Percentiles rank a stretch among this genome's conserved stretches.
These are phyloP conservation scores for Eimeria sp. DNA, from an alignment of 169 alveolate species.

Conservation along the genomic window DNA sequence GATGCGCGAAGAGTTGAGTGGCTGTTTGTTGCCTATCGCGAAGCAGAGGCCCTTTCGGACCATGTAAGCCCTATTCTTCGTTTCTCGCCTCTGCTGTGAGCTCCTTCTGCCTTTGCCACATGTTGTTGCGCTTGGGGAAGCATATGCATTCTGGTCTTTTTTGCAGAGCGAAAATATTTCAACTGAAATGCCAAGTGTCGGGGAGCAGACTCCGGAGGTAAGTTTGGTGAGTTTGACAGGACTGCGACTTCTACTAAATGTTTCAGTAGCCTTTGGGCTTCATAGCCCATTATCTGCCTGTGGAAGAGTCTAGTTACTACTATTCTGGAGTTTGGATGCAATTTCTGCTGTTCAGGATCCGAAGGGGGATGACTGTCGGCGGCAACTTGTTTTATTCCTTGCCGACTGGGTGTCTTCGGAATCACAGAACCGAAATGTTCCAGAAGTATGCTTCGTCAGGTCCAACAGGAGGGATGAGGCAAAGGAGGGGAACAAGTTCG, in stretches of 20 bases:
- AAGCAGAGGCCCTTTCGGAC: constrained; percentile 28
- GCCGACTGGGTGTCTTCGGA: constrained; percentile 20
- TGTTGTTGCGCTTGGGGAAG: background rate
- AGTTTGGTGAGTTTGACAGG: background rate
- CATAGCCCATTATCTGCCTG: background rate
- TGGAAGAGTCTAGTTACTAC: background rate
- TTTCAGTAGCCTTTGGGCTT: background rate
- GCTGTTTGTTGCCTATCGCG: constrained; percentile 45
- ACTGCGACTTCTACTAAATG: no score
- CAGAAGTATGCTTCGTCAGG: background rate
- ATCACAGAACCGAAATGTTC: background rate
- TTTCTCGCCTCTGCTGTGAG: background rate
- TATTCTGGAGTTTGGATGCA: background rate
- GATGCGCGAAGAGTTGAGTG: constrained; percentile 53
- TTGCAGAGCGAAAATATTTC: background rate
- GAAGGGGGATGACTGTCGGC: constrained; percentile 16
- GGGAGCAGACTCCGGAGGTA: constrained; percentile 3
- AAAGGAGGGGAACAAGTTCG: background rate
- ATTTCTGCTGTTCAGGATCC: constrained; percentile 6
- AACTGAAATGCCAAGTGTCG: background rate
- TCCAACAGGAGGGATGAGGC: background rate
- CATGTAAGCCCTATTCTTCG: background rate
- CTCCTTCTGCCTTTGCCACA: background rate
- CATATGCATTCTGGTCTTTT: background rate
- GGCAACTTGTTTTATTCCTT: constrained; percentile 3